A percentile compares a stretch with the other conserved stretches of the same genome.
Conservation (phyloP, 2,329 filamentous ascomycete species). For the Aspergillus arachidicola region DNA sequence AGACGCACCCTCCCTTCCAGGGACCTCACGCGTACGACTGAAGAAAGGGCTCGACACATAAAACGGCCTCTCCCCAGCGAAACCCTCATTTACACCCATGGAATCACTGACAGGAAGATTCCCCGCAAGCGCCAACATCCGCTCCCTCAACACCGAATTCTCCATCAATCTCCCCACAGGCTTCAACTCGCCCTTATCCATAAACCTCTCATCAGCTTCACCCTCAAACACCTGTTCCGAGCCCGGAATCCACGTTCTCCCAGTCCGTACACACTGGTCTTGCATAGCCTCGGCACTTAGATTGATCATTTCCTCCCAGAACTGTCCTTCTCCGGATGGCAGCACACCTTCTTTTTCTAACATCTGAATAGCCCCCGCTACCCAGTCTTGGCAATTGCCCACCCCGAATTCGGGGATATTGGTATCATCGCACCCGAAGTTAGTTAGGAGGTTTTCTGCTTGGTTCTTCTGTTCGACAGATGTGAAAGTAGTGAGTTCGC, state of each 20-base stretch:
- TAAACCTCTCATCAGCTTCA: conserved; percentile 21
- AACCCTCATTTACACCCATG: background rate
- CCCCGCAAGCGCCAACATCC: conserved; percentile 18
- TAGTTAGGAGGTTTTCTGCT: conserved; percentile 4
- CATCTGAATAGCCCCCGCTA: conserved; percentile 13
- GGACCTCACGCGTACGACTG: conserved; percentile 6
- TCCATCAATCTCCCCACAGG: conserved; percentile 15
- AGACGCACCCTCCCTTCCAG: background rate
- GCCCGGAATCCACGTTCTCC: conserved; percentile 19
- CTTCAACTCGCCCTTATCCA: conserved; percentile 5
- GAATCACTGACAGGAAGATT: background rate
- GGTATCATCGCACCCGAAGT: conserved; percentile 14
- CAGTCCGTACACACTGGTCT: conserved; percentile 9
- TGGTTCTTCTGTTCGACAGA: conserved; percentile 9
- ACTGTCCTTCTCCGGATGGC: conserved; percentile 13
- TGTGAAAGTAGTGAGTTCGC: conserved; percentile 19
- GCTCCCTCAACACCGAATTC: conserved; percentile 12
- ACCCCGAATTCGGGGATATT: conserved; percentile 24
- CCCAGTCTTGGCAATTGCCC: conserved; percentile 22
- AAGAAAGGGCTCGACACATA: conserved; percentile 24
- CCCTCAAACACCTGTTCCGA: conserved; percentile 10
- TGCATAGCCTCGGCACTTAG: conserved; percentile 17
- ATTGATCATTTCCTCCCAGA: conserved; percentile 25
- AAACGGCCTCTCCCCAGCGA: conserved; percentile 12
- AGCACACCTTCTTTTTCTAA: conserved; percentile 12